Evolutionary conservation across 352 stramenopile genomes (phyloP).

Genomic region (Phytophthora vignae): DNA sequence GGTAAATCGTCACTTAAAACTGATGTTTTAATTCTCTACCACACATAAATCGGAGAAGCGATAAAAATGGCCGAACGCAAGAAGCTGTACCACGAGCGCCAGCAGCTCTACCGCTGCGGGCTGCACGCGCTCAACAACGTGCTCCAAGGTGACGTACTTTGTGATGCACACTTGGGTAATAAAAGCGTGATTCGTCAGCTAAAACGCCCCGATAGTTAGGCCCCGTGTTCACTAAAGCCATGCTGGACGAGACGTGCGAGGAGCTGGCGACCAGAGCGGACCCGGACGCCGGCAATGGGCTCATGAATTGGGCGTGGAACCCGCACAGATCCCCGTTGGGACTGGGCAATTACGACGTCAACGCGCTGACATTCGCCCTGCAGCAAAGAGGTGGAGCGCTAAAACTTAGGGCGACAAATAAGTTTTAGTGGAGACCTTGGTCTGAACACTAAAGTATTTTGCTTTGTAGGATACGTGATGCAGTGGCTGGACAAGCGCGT

Average conservation of each 20-base stretch:
- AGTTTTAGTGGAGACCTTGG: conserved; percentile 1
- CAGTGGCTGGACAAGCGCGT: conserved; percentile 80
- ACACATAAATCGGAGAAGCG: background rate
- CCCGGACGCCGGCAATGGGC: conserved; percentile 8
- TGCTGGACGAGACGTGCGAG: conserved; percentile 56
- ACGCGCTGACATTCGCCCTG: conserved; percentile 71
- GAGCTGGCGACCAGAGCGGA: conserved; percentile 39
- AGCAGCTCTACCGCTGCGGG: conserved; percentile 79
- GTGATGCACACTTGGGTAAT: background rate
- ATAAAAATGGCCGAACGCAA: conserved; percentile 13
- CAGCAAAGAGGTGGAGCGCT: conserved; percentile 57
- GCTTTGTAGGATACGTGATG: conserved; percentile 57
- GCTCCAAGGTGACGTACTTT: conserved; percentile 55
- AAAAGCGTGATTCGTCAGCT: background rate
- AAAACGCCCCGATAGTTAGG: conserved; percentile 30
- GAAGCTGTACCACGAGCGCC: conserved; percentile 74
- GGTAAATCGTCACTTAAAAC: conserved; percentile 14
- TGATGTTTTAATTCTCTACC: background rate
- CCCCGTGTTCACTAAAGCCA: conserved; percentile 54
- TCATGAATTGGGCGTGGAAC: conserved; percentile 57
- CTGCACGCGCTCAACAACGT: conserved; percentile 87
- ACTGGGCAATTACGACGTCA: conserved; percentile 86
- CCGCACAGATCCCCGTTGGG: conserved; percentile 70
- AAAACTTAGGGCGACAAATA: background rate
- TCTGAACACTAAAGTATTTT: background rate